Percentiles rank a stretch among this genome's conserved stretches.
These are phyloP conservation scores for Conticribra guillardii DNA, from an alignment of 108 stramenopile species.

Conservation along the genomic window DNA sequence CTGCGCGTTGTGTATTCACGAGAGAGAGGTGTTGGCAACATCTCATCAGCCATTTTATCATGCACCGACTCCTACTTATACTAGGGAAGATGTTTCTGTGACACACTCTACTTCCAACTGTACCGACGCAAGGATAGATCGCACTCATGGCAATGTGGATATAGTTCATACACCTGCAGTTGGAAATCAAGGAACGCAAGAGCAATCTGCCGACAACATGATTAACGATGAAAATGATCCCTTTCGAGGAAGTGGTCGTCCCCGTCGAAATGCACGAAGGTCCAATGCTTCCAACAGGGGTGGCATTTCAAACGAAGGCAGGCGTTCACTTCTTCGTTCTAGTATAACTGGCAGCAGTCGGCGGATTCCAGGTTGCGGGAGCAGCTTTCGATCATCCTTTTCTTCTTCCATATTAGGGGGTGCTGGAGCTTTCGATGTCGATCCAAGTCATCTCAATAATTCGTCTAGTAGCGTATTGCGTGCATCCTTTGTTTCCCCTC, in stretches of 20 bases:
- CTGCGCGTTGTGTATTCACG: constrained; percentile 16
- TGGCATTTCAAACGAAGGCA: neutral
- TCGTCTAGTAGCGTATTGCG: constrained; percentile 1
- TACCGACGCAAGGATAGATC: no score
- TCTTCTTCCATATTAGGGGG: constrained; percentile 12
- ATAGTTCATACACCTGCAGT: no score
- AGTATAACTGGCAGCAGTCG: neutral
- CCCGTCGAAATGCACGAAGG: no score
- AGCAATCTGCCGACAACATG: no score
- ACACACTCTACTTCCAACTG: no score
- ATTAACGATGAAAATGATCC: no score
- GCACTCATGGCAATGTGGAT: no score
- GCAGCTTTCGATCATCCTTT: constrained; percentile 33
- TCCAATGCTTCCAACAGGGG: neutral
- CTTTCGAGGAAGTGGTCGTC: no score
- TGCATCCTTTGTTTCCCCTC: constrained; percentile 18
- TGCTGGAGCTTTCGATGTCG: neutral
- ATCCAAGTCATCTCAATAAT: neutral
- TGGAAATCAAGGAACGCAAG: no score
- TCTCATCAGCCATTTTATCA: neutral
- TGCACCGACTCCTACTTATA: constrained; percentile 3
- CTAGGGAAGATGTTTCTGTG: constrained; percentile 29
- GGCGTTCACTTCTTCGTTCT: constrained; percentile 2
- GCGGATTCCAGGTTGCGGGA: constrained; percentile 14
- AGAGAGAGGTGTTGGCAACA: neutral